These are phyloP conservation scores for Kurtzmaniella cleridarum DNA, from an alignment of 805 yeast genomes.

Conservation along the genomic window DNA sequence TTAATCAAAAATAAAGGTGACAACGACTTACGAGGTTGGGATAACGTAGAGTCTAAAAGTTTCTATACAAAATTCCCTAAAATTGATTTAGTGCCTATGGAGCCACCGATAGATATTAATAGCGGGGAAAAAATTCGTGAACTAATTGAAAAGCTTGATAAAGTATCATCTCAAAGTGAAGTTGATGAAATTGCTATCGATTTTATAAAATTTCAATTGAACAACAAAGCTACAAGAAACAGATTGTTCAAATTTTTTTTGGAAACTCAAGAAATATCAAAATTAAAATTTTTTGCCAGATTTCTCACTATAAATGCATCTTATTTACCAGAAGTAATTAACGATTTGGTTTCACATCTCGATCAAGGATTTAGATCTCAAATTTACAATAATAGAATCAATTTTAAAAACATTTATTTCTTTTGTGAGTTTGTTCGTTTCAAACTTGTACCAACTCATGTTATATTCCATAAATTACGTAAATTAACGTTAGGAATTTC, in stretches of 20 bases:
- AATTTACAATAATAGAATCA: constrained; percentile 44
- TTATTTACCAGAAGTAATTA: constrained; percentile 44
- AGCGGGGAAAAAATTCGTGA: constrained; percentile 37
- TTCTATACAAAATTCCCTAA: constrained; percentile 59
- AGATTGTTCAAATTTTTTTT: constrained; percentile 53
- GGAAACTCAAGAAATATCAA: constrained; percentile 41
- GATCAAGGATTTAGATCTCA: constrained; percentile 60
- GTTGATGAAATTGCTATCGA: constrained; percentile 43
- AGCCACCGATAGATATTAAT: constrained; percentile 10
- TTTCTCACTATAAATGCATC: constrained; percentile 59
- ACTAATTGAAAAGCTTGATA: constrained; percentile 40
- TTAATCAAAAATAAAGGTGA: constrained; percentile 20
- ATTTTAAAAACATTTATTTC: constrained; percentile 54
- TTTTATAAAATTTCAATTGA: constrained; percentile 47
- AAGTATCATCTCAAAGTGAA: constrained; percentile 40
- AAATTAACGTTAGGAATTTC: constrained; percentile 47
- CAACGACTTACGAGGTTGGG: constrained; percentile 47
- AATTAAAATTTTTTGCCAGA: constrained; percentile 51
- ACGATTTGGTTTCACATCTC: constrained; percentile 47
- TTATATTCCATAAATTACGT: constrained; percentile 69
- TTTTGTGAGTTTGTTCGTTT: constrained; percentile 76
- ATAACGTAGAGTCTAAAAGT: constrained; percentile 53
- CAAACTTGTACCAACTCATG: constrained; percentile 62
- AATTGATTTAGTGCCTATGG: constrained; percentile 16
- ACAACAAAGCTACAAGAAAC: constrained; percentile 69